Conservation (phyloP, 2,329 filamentous ascomycete species). For the Colletotrichum sojae region DNA sequence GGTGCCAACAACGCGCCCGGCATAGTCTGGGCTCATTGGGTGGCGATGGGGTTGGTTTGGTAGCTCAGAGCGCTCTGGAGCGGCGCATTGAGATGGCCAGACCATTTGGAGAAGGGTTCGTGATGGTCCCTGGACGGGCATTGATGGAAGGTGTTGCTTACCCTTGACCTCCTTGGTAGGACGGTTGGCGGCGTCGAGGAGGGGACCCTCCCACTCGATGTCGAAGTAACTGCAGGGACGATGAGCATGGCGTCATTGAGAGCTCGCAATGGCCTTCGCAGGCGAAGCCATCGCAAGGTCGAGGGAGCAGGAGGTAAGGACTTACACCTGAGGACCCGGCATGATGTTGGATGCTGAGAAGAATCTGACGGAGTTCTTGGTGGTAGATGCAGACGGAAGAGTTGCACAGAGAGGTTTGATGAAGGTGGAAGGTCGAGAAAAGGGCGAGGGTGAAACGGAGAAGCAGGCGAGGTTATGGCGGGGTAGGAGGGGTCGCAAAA, state of each 20-base stretch:
- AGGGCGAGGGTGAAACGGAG: conserved; percentile 44
- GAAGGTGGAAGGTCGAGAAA: conserved; percentile 44
- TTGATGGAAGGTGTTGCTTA: conserved; percentile 59
- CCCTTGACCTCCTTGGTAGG: conserved; percentile 70
- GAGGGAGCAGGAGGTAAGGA: conserved; percentile 43
- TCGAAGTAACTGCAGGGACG: conserved; percentile 75
- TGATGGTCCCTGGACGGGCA: conserved; percentile 27
- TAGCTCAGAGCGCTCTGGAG: not conserved
- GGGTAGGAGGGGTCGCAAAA: conserved; percentile 44
- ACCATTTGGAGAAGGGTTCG: not conserved
- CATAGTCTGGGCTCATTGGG: conserved; percentile 15
- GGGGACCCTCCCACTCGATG: conserved; percentile 79
- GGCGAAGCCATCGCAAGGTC: not conserved
- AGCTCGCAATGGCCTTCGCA: conserved; percentile 18
- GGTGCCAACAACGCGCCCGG: not conserved
- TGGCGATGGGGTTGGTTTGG: conserved; percentile 27
- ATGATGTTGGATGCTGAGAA: conserved; percentile 79
- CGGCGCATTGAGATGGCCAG: conserved; percentile 10
- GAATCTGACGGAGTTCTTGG: conserved; percentile 54
- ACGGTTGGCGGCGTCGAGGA: conserved; percentile 72
- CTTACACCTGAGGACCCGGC: conserved; percentile 77
- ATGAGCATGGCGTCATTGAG: conserved; percentile 42
- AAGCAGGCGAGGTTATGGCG: conserved; percentile 44
- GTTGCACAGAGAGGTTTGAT: conserved; percentile 41
- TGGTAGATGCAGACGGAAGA: conserved; percentile 42